phyloP scores from a whole-genome alignment of 2,329 filamentous ascomycete species.

The Fusarium dlaminii region DNA sequence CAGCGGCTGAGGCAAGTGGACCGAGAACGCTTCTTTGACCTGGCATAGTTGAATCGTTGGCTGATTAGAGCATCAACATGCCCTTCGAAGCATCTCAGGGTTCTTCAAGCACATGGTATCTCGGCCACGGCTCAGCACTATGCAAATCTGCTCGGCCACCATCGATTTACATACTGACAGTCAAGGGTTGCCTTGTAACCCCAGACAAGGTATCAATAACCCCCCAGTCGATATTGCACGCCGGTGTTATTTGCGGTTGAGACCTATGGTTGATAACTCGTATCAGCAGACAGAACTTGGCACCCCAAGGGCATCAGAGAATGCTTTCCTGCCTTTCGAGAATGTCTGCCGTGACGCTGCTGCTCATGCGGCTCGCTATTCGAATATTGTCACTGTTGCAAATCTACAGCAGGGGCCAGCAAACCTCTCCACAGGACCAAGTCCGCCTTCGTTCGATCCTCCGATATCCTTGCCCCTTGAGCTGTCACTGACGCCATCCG shows the following conservation, averaged over 20 bases:
- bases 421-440: not conserved
- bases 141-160: slow-evolving; percentile 45
- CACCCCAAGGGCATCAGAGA: not conserved
- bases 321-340: not conserved
- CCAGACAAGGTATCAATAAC: slow-evolving; percentile 79
- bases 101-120: slow-evolving; percentile 72
- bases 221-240: slow-evolving; percentile 56
- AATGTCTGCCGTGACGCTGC: rapidly evolving
- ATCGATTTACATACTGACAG: not conserved
- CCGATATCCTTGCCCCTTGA: too few species aligned
- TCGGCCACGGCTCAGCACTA: slow-evolving; percentile 80
- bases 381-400: not conserved
- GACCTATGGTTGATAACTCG: not conserved
- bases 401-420: not conserved
- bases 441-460: rapidly evolving
- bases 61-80: not conserved
- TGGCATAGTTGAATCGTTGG: not conserved
- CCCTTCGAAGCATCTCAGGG: slow-evolving; percentile 41
- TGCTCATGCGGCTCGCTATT: rapidly evolving
- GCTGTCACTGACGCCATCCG: too few species aligned
- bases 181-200: slow-evolving; percentile 63
- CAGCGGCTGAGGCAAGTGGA: not conserved
- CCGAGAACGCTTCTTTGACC: not conserved
- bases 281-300: not conserved
- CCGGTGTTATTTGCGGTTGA: too few species aligned